Conservation (phyloP, 148 eudicot species). For the Fallopia convolvulus region DNA sequence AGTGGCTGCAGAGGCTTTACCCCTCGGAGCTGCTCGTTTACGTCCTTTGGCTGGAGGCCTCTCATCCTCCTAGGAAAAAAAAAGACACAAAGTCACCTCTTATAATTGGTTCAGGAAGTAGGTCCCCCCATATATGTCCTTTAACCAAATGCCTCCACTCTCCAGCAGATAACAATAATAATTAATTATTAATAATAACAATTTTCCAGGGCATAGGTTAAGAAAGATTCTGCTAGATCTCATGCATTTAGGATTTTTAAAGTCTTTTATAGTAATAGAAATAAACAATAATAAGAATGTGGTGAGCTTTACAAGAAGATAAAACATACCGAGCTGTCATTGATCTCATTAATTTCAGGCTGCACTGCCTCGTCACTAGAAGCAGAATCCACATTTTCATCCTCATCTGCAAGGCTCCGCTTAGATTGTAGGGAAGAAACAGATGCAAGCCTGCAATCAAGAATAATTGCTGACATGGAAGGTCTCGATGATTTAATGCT, state of each 20-base stretch:
- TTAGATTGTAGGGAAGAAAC: conserved; percentile 59
- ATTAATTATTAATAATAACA: too few relatives aligned
- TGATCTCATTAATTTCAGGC: conserved; percentile 35
- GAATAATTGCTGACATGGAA: neutral
- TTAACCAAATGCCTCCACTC: neutral
- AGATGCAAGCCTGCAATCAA: conserved; percentile 66
- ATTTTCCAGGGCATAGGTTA: too few relatives aligned
- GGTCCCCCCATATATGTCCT: neutral
- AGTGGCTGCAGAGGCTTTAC: conserved; percentile 55
- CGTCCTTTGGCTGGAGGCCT: conserved; percentile 46
- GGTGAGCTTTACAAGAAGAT: conserved; percentile 3
- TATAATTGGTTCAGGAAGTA: neutral
- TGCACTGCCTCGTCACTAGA: conserved; percentile 62
- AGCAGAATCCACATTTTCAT: conserved; percentile 72
- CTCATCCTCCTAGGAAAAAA: conserved; percentile 41
- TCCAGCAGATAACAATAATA: neutral
- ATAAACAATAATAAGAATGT: too few relatives aligned
- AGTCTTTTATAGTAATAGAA: too few relatives aligned
- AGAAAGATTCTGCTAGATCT: too few relatives aligned
- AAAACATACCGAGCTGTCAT: conserved; percentile 63
- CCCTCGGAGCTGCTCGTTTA: conserved; percentile 86
- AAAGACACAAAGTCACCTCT: neutral
- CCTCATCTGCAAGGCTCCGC: conserved; percentile 55
- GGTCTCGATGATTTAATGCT: neutral
- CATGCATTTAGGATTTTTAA: too few relatives aligned